These are phyloP conservation scores for Arthroderma sp. DNA, from an alignment of 2,329 filamentous ascomycete genomes.

Conservation along the genomic window DNA sequence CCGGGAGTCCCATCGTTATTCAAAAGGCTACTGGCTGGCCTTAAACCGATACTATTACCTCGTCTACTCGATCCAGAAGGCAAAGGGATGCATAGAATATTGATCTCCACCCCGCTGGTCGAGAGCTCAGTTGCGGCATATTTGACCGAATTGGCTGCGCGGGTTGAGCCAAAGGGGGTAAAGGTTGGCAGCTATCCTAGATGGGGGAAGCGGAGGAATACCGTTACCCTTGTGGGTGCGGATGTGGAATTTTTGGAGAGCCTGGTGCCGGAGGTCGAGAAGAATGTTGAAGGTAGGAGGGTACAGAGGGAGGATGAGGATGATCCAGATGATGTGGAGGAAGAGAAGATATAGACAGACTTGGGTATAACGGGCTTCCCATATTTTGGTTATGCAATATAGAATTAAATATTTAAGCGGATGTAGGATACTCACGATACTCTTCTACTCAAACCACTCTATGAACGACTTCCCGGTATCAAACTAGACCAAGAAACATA, in stretches of 20 bases:
- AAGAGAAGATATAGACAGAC: constrained; percentile 14
- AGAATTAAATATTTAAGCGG: too few relatives aligned
- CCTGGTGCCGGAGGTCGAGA: constrained; percentile 63
- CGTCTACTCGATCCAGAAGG: constrained; percentile 67
- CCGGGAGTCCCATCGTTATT: constrained; percentile 83
- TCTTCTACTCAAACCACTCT: too few relatives aligned
- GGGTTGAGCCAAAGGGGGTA: constrained; percentile 62
- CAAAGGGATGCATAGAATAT: constrained; percentile 63
- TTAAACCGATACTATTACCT: constrained; percentile 60
- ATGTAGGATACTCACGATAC: too few relatives aligned
- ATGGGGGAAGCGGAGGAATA: constrained; percentile 79
- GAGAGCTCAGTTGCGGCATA: constrained; percentile 79
- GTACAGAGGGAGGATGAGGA: constrained; percentile 61
- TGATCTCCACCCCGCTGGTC: constrained; percentile 76
- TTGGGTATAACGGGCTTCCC: neutral
- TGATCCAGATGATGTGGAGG: constrained; percentile 36
- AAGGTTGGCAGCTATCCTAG: constrained; percentile 94
- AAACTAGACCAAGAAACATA: too few relatives aligned
- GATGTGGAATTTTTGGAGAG: constrained; percentile 68
- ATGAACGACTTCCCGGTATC: too few relatives aligned
- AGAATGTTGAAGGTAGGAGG: constrained; percentile 60
- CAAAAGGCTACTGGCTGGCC: constrained; percentile 60
- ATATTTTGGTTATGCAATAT: too few relatives aligned
- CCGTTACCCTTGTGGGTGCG: constrained; percentile 72
- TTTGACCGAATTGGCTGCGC: constrained; percentile 63